Conservation (phyloP, 352 stramenopile species). For the Phytophthora foliorum region DNA sequence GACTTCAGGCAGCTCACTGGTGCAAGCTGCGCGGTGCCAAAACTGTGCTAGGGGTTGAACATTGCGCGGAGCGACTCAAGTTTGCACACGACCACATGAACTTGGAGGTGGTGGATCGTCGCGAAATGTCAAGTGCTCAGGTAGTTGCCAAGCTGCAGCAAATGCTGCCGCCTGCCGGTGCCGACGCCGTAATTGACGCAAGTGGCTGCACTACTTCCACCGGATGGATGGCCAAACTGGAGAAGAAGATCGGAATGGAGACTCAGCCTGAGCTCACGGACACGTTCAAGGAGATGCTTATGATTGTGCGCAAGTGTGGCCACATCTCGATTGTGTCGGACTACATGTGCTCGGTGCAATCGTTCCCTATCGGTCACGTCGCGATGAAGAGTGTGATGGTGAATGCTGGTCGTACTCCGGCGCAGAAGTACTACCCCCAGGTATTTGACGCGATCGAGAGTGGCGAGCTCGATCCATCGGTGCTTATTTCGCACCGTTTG, state of each 20-base stretch:
- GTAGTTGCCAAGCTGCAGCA: constrained; percentile 59
- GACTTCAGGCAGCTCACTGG: constrained; percentile 65
- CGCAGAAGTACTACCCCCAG: constrained; percentile 69
- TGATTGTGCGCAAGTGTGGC: constrained; percentile 65
- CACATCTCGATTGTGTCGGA: constrained; percentile 65
- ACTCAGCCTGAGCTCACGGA: constrained; percentile 60
- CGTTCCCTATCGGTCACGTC: constrained; percentile 67
- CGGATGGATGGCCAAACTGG: constrained; percentile 53
- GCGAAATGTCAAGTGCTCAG: constrained; percentile 52
- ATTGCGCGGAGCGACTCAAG: constrained; percentile 57
- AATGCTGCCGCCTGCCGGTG: constrained; percentile 59
- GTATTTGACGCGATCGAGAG: constrained; percentile 65
- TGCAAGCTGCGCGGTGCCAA: constrained; percentile 73
- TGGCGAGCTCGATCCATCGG: constrained; percentile 60
- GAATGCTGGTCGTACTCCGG: constrained; percentile 53
- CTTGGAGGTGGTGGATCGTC: constrained; percentile 71
- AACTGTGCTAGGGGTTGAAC: constrained; percentile 66
- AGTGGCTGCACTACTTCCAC: constrained; percentile 43
- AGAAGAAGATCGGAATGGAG: constrained; percentile 61
- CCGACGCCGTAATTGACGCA: constrained; percentile 68
- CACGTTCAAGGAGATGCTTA: constrained; percentile 70
- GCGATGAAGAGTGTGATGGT: constrained; percentile 73
- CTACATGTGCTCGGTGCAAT: constrained; percentile 52
- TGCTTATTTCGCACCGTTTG: constrained; percentile 67
- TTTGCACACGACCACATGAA: constrained; percentile 68